These are phyloP conservation scores for Gymnopus androsaceus DNA, from an alignment of 1,284 basidiomycete species.

Conservation along the genomic window DNA sequence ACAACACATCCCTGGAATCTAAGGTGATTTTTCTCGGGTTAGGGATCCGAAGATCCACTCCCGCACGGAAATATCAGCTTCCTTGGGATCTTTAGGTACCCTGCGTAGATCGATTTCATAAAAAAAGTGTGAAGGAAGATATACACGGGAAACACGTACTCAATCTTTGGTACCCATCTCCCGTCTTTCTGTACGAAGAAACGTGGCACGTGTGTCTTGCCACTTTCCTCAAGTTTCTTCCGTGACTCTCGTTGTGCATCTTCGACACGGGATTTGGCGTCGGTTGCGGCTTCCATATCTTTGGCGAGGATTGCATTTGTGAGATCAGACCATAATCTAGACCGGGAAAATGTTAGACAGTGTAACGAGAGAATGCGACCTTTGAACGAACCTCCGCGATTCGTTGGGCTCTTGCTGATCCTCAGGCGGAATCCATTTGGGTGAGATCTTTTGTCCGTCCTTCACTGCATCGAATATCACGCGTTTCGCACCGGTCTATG, in stretches of 20 bases:
- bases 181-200: constrained; percentile 84
- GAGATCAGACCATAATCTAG: constrained; percentile 81
- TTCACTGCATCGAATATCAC: constrained; percentile 84
- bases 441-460: constrained; percentile 71
- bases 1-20: not conserved
- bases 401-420: constrained; percentile 90
- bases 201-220: constrained; percentile 65
- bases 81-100: constrained; percentile 66
- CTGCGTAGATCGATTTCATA: constrained; percentile 37
- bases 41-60: constrained; percentile 43
- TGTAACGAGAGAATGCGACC: not conserved
- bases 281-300: constrained; percentile 94
- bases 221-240: constrained; percentile 75
- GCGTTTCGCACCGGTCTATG: constrained; percentile 71
- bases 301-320: constrained; percentile 86
- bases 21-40: not conserved
- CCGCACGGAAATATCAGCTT: constrained; percentile 60
- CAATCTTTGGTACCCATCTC: constrained; percentile 80
- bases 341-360: not conserved
- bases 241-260: constrained; percentile 88
- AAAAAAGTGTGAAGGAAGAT: not conserved
- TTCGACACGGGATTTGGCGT: constrained; percentile 89
- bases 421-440: constrained; percentile 85
- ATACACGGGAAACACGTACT: constrained; percentile 42
- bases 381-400: constrained; percentile 66